Evolutionary conservation across 2,329 filamentous ascomycete genomes (phyloP).

Genomic region (Neurospora crassa): DNA sequence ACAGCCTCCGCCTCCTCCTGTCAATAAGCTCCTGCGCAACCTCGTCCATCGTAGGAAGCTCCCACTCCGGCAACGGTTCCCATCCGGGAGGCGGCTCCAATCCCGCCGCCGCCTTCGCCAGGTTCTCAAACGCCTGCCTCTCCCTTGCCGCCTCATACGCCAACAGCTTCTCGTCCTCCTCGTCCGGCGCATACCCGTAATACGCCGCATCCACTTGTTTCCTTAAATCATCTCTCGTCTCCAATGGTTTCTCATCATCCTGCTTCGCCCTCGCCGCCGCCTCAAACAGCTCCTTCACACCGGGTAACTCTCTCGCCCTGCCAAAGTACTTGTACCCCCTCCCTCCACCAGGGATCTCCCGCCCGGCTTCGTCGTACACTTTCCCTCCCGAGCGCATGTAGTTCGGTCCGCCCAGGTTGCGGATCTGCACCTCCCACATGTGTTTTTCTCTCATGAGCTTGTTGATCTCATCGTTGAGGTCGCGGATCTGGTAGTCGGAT

Average conservation of each 20-base stretch:
- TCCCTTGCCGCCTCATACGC: slow-evolving; percentile 79
- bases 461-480: slow-evolving; percentile 99
- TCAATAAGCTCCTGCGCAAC: slow-evolving; percentile 93
- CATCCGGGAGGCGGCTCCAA: slow-evolving; percentile 54
- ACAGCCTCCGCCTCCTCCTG: slow-evolving; percentile 67
- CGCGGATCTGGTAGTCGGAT: slow-evolving; percentile 94
- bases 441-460: slow-evolving; percentile 98
- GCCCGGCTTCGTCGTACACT: slow-evolving; percentile 64
- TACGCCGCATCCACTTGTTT: slow-evolving; percentile 85
- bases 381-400: slow-evolving; percentile 73
- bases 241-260: slow-evolving; percentile 50
- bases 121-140: slow-evolving; percentile 63
- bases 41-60: slow-evolving; percentile 75
- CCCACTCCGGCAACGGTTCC: slow-evolving; percentile 82
- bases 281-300: slow-evolving; percentile 94
- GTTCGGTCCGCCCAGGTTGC: slow-evolving; percentile 91
- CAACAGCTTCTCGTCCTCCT: slow-evolving; percentile 76
- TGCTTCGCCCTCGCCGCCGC: slow-evolving; percentile 57
- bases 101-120: slow-evolving; percentile 43
- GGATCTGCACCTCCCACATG: slow-evolving; percentile 97
- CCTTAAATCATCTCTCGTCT: slow-evolving; percentile 59
- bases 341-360: slow-evolving; percentile 63
- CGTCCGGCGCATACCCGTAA: slow-evolving; percentile 88
- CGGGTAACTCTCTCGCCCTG: slow-evolving; percentile 77
- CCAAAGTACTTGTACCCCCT: slow-evolving; percentile 96